Evolutionary conservation across 2,329 filamentous ascomycete species (phyloP), one percentile per base, ranked within the genome.

Genomic region (Volutella citrinella): DNA sequence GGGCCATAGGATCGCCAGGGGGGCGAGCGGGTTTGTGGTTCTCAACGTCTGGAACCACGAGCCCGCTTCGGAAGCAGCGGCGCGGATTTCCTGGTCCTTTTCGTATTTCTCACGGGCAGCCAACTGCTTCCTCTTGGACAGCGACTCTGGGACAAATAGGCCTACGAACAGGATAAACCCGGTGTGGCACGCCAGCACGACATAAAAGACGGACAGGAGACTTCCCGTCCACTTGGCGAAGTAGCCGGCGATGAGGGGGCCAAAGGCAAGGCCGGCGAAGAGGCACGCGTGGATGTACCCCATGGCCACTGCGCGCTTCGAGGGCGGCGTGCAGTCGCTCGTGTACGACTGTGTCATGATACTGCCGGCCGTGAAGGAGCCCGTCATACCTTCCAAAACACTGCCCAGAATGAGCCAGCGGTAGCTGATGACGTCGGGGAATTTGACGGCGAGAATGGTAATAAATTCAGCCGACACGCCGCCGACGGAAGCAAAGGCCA

Each of bases 261-360:
- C 93, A 19, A 91, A 63, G 0, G 93, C 91, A 27, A 97, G 78
- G n/a, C 93, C 93, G 3, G 77, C 74, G 60, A 95, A 97, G 8
- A 98, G 70, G 48, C 84, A 89, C 10, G 87, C 89, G 52, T 97
- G 87, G 51, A 97, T 83, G 56, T 90, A 91, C 7, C 88, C 90
- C 59, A 97, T 93, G 5, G 82, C 79, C 7, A 95, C 84, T 40
- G 84, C 86, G 14, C 93, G 80, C 52, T 78, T 79, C 19, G 85
- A 83, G 0, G 89, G 86, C 5, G 84, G 70, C 1, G 89, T 91
- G 61, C 88, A 95, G 60, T 98, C 93, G 24, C 87, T 82, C 10
- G 86, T 83, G 60, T 97, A 98, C 0, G 91, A 88, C 58, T 94
- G 83, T 15, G 80, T 82, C 38, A 95, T 67, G 14, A 83, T 68